Evolutionary conservation across 345 rosid species (phyloP).

Genomic region (Barbarea vulgaris): DNA sequence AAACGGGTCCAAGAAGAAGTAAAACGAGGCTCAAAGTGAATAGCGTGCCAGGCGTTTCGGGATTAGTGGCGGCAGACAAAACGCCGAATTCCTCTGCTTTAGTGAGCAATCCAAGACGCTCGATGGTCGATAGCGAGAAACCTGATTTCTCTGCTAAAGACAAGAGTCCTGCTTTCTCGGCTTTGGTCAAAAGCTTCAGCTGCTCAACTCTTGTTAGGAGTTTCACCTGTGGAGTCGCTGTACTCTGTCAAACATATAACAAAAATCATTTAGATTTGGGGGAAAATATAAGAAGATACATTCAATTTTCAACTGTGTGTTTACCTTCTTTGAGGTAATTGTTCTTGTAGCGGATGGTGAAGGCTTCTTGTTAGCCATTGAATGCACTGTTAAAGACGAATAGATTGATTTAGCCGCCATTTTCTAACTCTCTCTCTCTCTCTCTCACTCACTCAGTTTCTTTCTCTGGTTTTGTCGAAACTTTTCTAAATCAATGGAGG

Average conservation of each 20-base stretch:
- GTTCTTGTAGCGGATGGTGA: conserved; percentile 54
- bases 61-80: conserved; percentile 85
- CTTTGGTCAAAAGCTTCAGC: conserved; percentile 82
- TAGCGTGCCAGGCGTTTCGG: conserved; percentile 68
- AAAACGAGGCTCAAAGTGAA: conserved; percentile 65
- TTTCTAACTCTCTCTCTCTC: not conserved
- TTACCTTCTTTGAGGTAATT: conserved; percentile 58
- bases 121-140: conserved; percentile 79
- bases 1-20: conserved; percentile 78
- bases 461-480: conserved; percentile 5
- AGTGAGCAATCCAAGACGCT: conserved; percentile 89
- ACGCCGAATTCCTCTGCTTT: conserved; percentile 91
- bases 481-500: conserved; percentile 22
- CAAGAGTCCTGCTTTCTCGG: conserved; percentile 85
- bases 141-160: conserved; percentile 91
- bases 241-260: conserved; percentile 10
- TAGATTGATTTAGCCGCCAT: conserved; percentile 52
- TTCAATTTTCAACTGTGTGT: too few relatives aligned
- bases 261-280: not conserved
- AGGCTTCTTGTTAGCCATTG: conserved; percentile 80
- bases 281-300: too few relatives aligned
- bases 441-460: not conserved
- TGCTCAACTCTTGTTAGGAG: conserved; percentile 92
- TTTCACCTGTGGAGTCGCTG: conserved; percentile 52
- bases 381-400: conserved; percentile 46